These are phyloP conservation scores for Helenozyma rhizophorensis DNA, from an alignment of 805 yeast genomes.

Conservation along the genomic window DNA sequence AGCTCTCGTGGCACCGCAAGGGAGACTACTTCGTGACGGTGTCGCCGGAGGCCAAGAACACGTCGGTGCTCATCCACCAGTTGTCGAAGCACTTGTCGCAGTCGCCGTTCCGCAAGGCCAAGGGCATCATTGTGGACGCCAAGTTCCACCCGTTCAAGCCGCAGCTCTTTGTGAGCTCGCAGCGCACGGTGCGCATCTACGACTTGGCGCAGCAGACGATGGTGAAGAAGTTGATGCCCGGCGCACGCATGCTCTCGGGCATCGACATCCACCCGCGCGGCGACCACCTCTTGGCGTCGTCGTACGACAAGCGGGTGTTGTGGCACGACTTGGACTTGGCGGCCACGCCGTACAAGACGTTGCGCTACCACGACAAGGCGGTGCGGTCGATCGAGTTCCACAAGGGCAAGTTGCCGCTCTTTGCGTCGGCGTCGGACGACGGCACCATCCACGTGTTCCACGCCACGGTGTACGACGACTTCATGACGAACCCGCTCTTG, in stretches of 20 bases:
- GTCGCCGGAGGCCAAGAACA: slow-evolving; percentile 88
- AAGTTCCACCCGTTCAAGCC: slow-evolving; percentile 97
- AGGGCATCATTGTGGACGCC: slow-evolving; percentile 94
- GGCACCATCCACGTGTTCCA: slow-evolving; percentile 93
- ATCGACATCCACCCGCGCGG: slow-evolving; percentile 96
- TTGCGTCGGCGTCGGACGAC: slow-evolving; percentile 94
- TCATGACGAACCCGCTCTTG: slow-evolving; percentile 90
- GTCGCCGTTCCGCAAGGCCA: slow-evolving; percentile 89
- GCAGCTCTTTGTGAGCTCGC: slow-evolving; percentile 88
- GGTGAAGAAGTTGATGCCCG: slow-evolving; percentile 83
- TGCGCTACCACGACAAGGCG: slow-evolving; percentile 92
- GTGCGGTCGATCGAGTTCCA: slow-evolving; percentile 88
- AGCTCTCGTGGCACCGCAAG: slow-evolving; percentile 90
- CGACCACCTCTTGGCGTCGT: slow-evolving; percentile 86
- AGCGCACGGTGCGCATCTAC: slow-evolving; percentile 85
- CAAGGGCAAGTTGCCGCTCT: slow-evolving; percentile 77
- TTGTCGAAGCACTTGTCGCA: slow-evolving; percentile 91
- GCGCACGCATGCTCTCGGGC: slow-evolving; percentile 90
- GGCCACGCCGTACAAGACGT: slow-evolving; percentile 87
- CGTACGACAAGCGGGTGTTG: slow-evolving; percentile 89
- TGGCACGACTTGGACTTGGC: slow-evolving; percentile 96
- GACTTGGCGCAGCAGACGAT: slow-evolving; percentile 83
- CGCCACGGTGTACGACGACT: slow-evolving; percentile 91
- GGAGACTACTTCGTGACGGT: slow-evolving; percentile 96
- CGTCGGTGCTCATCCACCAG: slow-evolving; percentile 92